phyloP scores from a whole-genome alignment of 805 yeast species.

The Kazachstania kunashirensis region DNA sequence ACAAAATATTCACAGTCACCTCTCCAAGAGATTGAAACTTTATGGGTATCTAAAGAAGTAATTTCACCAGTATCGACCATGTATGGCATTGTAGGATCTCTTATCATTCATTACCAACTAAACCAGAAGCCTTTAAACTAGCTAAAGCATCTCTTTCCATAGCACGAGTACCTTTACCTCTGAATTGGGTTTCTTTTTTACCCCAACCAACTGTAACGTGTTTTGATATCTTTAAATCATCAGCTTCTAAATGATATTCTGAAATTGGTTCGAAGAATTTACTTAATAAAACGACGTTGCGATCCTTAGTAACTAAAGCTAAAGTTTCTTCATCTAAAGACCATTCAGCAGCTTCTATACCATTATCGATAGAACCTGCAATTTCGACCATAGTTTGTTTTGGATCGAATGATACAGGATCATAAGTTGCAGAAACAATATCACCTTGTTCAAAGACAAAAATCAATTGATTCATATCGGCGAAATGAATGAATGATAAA shows the following conservation, averaged over 20 bases:
- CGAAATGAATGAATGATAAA: constrained; percentile 55
- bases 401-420: constrained; percentile 35
- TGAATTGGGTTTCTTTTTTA: constrained; percentile 88
- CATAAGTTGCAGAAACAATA: constrained; percentile 56
- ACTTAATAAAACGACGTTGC: constrained; percentile 56
- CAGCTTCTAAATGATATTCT: constrained; percentile 48
- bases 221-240: constrained; percentile 58
- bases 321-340: constrained; percentile 85
- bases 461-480: constrained; percentile 56
- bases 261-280: constrained; percentile 70
- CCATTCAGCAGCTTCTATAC: constrained; percentile 70
- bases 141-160: constrained; percentile 53
- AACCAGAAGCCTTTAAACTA: constrained; percentile 44
- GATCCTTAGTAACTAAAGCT: constrained; percentile 53
- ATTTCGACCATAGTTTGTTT: constrained; percentile 53
- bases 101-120: constrained; percentile 55
- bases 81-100: constrained; percentile 85
- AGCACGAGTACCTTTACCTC: constrained; percentile 85
- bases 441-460: constrained; percentile 71
- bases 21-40: constrained; percentile 71
- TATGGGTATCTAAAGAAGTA: constrained; percentile 43
- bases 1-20: constrained; percentile 87
- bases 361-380: constrained; percentile 76
- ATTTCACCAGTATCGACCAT: constrained; percentile 59
- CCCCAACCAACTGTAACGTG: constrained; percentile 99